Conservation (phyloP, 805 yeast species). For the Ogataea paradorogensis region DNA sequence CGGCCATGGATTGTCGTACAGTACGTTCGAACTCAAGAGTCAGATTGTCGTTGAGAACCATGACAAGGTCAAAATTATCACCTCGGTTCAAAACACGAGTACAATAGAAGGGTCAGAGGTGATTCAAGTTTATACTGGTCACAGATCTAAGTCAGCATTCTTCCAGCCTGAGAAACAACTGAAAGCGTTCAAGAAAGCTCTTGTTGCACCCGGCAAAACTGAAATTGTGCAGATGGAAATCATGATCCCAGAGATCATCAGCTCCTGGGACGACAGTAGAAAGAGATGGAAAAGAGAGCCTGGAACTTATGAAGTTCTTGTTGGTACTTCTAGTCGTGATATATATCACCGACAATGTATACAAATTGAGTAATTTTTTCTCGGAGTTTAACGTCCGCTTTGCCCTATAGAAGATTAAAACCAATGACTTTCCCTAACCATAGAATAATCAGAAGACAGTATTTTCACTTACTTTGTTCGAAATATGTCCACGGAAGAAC, state of each 20-base stretch:
- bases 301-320: not conserved
- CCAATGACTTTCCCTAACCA: no score
- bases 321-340: not conserved
- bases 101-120: slow-evolving; percentile 46
- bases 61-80: not conserved
- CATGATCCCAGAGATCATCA: not conserved
- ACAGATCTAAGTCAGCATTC: slow-evolving; percentile 37
- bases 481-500: not conserved
- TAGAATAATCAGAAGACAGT: no score
- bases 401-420: not conserved
- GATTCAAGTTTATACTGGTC: slow-evolving; percentile 48
- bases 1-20: slow-evolving; percentile 62
- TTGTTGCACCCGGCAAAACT: not conserved
- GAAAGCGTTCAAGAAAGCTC: slow-evolving; percentile 52
- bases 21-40: slow-evolving; percentile 36
- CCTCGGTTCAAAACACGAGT: slow-evolving; percentile 46
- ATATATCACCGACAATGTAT: not conserved
- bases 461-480: no score
- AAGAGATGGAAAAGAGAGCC: not conserved
- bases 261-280: not conserved
- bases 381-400: not conserved
- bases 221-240: not conserved
- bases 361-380: not conserved
- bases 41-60: not conserved
- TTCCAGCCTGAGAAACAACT: slow-evolving; percentile 50